Base-by-base conservation (phyloP, 768 basidiomycete genomes). In the Suillus weaverae region DNA sequence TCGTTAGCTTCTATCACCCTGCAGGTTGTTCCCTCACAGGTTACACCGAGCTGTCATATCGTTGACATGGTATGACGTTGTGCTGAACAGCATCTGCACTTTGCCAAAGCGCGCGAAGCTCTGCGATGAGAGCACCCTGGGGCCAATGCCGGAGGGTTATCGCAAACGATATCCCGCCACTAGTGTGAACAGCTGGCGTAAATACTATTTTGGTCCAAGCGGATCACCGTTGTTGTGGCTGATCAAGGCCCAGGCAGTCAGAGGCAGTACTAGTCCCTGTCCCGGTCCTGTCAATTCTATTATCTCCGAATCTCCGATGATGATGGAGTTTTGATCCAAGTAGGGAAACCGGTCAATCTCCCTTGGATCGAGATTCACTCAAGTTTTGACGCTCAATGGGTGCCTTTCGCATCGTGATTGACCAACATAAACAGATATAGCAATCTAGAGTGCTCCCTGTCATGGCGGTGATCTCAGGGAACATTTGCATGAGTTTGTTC, bases 311-410 rank as follows among this genome's bases (percentile, higher is more conserved):
- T 57, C 43, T 61, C 32, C 62, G 62, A n/a, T 60, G 41, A 36
- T 62, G 18, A 33, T 16, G 59, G 59, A 60, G 26, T 6, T 26
- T 26, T 26, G 9, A 33, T 9, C 51, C 13, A 30, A 35, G 7
- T 44, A 36, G 9, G 50, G 56, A 60, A 26, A 22, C 64, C 64
- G 64, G 56, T 64, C 61, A 63, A 65, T 63, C 50, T 20, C 64
- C 64, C 48, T 62, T 26, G 35, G 41, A 63, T 63, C 39, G 36
- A 59, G 62, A 60, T 63, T 36, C 26, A 11, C 46, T 32, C 38
- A 33, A 16, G 0, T 53, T 62, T 62, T 9, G 43, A 16, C 22
- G 16, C 41, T 55, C 35, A 11, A 48, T 53, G 13, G 39, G 63
- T 67, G 51, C 60, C 43, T 30, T 50, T 30, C 16, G 18, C 65